These are phyloP conservation scores for Amanita subjunquillea DNA, from an alignment of 768 basidiomycete species.

Conservation along the genomic window DNA sequence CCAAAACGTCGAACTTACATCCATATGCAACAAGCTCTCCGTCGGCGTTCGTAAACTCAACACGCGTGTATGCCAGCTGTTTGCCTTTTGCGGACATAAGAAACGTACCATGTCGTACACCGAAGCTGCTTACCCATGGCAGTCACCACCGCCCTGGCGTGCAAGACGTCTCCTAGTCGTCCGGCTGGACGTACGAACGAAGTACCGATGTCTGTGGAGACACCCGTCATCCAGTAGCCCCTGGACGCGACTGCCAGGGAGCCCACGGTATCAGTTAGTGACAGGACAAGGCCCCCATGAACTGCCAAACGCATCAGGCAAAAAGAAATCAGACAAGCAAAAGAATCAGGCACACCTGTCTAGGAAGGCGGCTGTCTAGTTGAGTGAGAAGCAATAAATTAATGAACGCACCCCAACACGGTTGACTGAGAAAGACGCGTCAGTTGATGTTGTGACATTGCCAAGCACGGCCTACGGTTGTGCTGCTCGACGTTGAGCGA, in stretches of 20 bases:
- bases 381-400: neutral
- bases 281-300: slow-evolving; percentile 75
- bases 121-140: slow-evolving; percentile 44
- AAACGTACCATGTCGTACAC: neutral
- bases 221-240: slow-evolving; percentile 82
- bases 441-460: neutral
- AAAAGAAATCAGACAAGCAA: neutral
- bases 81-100: slow-evolving; percentile 38
- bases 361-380: slow-evolving; percentile 10
- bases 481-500: slow-evolving; percentile 66
- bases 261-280: slow-evolving; percentile 76
- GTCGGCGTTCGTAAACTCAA: slow-evolving; percentile 57
- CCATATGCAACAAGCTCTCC: slow-evolving; percentile 77
- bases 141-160: slow-evolving; percentile 54
- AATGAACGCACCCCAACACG: slow-evolving; percentile 57
- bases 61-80: slow-evolving; percentile 70
- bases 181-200: slow-evolving; percentile 75
- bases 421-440: slow-evolving; percentile 44
- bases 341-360: slow-evolving; percentile 24
- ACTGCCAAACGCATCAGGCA: slow-evolving; percentile 28
- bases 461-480: slow-evolving; percentile 40
- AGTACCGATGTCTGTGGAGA: slow-evolving; percentile 73
- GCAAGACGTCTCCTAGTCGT: slow-evolving; percentile 54
- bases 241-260: slow-evolving; percentile 76
- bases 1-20: slow-evolving; percentile 33